These are phyloP conservation scores for Plantago lanceolata DNA, from an alignment of 305 asterid species.

Conservation along the genomic window DNA sequence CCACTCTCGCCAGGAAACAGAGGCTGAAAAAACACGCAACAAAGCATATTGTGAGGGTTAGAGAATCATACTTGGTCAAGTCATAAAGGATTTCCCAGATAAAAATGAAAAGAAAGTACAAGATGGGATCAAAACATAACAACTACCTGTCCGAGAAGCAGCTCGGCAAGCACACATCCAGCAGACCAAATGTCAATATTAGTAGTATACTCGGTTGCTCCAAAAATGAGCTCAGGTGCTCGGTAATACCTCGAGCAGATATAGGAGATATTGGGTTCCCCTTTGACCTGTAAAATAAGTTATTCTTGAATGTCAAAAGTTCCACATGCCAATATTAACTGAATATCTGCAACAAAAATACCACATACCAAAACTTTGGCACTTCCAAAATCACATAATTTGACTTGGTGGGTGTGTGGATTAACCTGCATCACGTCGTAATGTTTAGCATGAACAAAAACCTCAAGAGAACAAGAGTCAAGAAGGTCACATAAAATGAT, in stretches of 20 bases:
- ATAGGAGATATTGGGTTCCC: conserved; percentile 94
- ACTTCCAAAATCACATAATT: conserved; percentile 72
- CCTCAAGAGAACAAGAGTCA: neutral
- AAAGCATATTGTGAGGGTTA: conserved; percentile 9
- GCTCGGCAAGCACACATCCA: conserved; percentile 97
- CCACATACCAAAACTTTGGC: conserved; percentile 66
- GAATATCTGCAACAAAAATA: neutral
- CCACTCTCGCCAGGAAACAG: conserved; percentile 73
- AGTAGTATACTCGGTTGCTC: conserved; percentile 92
- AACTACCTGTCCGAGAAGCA: conserved; percentile 86
- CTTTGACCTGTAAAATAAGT: conserved; percentile 63
- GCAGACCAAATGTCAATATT: conserved; percentile 94
- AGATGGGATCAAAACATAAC: neutral
- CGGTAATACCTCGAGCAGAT: conserved; percentile 96
- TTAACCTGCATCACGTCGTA: conserved; percentile 51
- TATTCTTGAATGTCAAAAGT: conserved; percentile 18
- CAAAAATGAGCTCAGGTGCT: conserved; percentile 97
- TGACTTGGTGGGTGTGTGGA: conserved; percentile 71
- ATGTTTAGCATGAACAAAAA: conserved; percentile 11
- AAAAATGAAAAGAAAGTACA: conserved; percentile 5
- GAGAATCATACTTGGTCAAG: neutral
- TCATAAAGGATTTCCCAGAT: conserved; percentile 11
- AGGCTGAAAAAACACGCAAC: conserved; percentile 42
- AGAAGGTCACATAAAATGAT: neutral
- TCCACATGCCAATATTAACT: conserved; percentile 3